Evolutionary conservation across 1,139 yeast species (phyloP).

Genomic region (Kurtzmaniella natalensis): DNA sequence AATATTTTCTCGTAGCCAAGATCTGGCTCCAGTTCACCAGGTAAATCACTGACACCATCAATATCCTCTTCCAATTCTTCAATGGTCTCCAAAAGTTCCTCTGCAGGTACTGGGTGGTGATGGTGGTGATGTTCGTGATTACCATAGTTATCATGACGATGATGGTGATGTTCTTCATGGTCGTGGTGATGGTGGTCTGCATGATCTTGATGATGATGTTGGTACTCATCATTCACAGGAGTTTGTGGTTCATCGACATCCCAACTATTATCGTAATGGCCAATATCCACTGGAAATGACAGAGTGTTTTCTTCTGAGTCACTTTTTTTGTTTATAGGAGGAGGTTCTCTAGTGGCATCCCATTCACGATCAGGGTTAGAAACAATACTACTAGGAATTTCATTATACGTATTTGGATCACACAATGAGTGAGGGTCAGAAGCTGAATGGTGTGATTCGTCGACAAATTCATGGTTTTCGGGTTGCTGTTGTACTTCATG

Average conservation of each 20-base stretch:
- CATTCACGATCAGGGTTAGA: slow-evolving; percentile 29
- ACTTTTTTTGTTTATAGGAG: slow-evolving; percentile 24
- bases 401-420: slow-evolving; percentile 28
- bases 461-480: slow-evolving; percentile 5
- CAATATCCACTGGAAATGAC: slow-evolving; percentile 9
- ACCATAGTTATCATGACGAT: too few species aligned
- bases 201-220: too few species aligned
- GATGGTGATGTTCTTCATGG: too few species aligned
- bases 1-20: slow-evolving; percentile 17
- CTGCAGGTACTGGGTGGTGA: too few species aligned
- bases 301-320: slow-evolving; percentile 1
- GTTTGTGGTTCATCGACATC: slow-evolving; percentile 4
- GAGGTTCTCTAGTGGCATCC: slow-evolving; percentile 39
- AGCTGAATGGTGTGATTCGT: slow-evolving; percentile 4
- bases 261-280: slow-evolving; percentile 7
- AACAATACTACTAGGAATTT: slow-evolving; percentile 15
- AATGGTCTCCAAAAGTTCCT: slow-evolving; percentile 2
- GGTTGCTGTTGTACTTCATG: slow-evolving; percentile 5
- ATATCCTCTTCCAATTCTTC: background rate
- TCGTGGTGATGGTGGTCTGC: too few species aligned
- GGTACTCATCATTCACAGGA: too few species aligned
- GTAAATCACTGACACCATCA: slow-evolving; percentile 4
- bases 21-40: slow-evolving; percentile 10
- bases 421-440: slow-evolving; percentile 18
- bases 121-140: too few species aligned